Conservation (phyloP, 805 yeast species). For the Kazachstania bromeliacearum region DNA sequence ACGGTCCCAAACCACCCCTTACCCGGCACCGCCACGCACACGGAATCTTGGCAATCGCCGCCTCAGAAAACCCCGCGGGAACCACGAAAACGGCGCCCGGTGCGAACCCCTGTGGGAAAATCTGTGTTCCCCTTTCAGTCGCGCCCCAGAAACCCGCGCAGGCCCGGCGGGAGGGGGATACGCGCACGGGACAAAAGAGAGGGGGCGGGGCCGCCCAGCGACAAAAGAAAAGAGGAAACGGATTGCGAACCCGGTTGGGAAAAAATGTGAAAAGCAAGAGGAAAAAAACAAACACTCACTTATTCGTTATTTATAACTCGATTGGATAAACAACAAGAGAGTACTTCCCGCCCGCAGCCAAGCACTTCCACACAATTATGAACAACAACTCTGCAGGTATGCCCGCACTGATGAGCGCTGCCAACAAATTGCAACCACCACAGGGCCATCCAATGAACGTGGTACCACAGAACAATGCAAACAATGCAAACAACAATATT, state of each 20-base stretch:
- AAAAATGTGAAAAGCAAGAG: no score
- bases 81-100: background rate
- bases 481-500: background rate
- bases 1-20: no score
- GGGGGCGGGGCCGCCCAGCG: no score
- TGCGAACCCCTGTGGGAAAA: no score
- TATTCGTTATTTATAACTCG: background rate
- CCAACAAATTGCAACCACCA: constrained; percentile 1
- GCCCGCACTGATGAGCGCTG: constrained; percentile 1
- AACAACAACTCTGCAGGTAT: background rate
- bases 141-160: no score
- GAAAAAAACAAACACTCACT: background rate
- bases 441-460: background rate
- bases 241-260: no score
- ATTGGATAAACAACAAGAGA: no score
- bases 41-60: background rate
- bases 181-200: no score
- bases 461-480: background rate
- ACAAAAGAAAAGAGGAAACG: no score
- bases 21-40: no score
- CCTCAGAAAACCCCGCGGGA: background rate
- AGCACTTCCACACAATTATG: background rate
- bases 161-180: no score
- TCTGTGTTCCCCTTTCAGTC: no score
- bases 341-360: background rate